phyloP scores from a whole-genome alignment of 306 rosid genomes.

The Ormosia emarginata region DNA sequence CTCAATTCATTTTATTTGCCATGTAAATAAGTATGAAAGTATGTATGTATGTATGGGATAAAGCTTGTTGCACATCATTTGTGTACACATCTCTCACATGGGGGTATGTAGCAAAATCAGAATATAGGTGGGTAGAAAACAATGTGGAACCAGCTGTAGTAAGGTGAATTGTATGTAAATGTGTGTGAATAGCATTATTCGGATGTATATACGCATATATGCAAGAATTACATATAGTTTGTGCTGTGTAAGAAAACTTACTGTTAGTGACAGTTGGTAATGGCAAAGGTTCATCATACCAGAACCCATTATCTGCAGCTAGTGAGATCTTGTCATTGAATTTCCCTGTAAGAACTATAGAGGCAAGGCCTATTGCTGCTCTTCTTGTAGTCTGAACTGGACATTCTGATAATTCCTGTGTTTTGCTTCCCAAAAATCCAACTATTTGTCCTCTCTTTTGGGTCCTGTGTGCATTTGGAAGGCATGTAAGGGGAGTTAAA shows the following conservation, averaged over 20 bases:
- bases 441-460: conserved; percentile 27
- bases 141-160: too few relatives aligned
- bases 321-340: conserved; percentile 37
- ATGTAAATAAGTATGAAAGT: background rate
- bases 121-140: too few relatives aligned
- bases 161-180: background rate
- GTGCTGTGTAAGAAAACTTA: conserved; percentile 29
- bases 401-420: conserved; percentile 38
- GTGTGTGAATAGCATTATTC: too few relatives aligned
- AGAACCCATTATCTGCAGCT: conserved; percentile 70
- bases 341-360: conserved; percentile 46
- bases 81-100: too few relatives aligned
- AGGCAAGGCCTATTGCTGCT: conserved; percentile 60
- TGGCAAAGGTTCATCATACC: conserved; percentile 69
- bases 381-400: conserved; percentile 62
- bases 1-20: background rate
- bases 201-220: too few relatives aligned
- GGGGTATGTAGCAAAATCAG: too few relatives aligned
- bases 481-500: conserved; percentile 39
- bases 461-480: conserved; percentile 35
- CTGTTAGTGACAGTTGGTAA: conserved; percentile 64
- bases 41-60: too few relatives aligned
- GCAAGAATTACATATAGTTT: background rate
- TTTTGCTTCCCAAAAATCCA: conserved; percentile 42
- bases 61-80: too few relatives aligned